Base-by-base conservation (phyloP, 2,329 filamentous ascomycete species). In the Fulvia fulva region DNA sequence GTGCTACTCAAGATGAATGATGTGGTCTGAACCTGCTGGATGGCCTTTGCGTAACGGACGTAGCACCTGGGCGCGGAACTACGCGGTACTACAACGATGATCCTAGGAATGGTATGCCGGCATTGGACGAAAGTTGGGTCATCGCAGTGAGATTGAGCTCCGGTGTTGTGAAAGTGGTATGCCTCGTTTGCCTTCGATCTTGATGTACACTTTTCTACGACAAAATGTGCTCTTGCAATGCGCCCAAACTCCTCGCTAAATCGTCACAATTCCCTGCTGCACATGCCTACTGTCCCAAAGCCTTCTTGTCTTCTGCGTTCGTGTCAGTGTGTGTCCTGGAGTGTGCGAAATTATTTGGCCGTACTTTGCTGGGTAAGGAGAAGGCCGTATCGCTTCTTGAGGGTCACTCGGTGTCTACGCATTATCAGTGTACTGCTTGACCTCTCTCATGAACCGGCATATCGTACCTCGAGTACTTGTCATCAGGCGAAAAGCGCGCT, bases 401-500 rank as follows among this genome's bases (percentile, higher is more conserved):
- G 83, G 21, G 91, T 95, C 51, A 97, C 91, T 68, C 94, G 87
- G 80, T 97, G 93, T 73, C 91, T 89, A 55, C 8, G 43, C 28
- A 46, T 28, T 51, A 23, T 41, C 41, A 49, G 52, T 28, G 30
- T 28, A 28, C 14, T 21, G 25, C 43, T 3, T n/a, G 12, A 16
- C 6, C 6, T 37, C 9, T 34, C 25, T 34, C 16, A 16, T 45
- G 4, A 34, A 41, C 14, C 25, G 16, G 22, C 3, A 14, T 45
- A 47, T 16, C 76, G 53, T 73, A 85, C 83, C 84, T 81, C 71
- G 91, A 96, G 84, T 95, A 97, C 83, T 97, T 96, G 83, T 99
- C 94, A 78, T 99, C 94, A 64, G 94, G 94, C 49, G 91, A 96
- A 82, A 97, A 99, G 68, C 94, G 85, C 45, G 94, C 94, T 49